Conservation (phyloP, 2,329 filamentous ascomycete species). For the Esteya vermicola region DNA sequence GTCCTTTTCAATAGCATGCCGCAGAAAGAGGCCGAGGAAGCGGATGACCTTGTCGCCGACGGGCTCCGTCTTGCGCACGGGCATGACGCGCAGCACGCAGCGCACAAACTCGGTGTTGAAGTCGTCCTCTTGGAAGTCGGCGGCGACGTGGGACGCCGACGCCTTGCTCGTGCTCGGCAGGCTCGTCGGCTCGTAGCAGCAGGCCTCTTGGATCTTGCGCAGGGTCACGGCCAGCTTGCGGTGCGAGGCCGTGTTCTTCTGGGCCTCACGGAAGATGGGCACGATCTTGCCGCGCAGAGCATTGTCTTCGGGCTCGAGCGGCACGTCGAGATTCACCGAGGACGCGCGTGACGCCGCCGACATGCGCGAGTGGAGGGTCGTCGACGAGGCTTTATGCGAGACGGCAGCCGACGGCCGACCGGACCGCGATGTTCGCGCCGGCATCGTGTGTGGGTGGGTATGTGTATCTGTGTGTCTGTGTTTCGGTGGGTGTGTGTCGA, state of each 20-base stretch:
- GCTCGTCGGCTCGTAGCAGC: constrained; percentile 49
- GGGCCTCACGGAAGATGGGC: constrained; percentile 63
- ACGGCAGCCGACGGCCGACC: constrained; percentile 24
- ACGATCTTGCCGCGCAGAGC: constrained; percentile 61
- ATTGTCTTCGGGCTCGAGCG: constrained; percentile 57
- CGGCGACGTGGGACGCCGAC: constrained; percentile 25
- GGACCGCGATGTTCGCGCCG: constrained; percentile 32
- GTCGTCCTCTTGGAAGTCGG: constrained; percentile 67
- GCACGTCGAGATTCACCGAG: constrained; percentile 33
- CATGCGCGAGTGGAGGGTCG: constrained; percentile 23
- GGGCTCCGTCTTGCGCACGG: constrained; percentile 80
- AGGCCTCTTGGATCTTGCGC: constrained; percentile 81
- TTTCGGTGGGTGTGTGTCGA: neutral
- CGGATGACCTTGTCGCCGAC: constrained; percentile 75
- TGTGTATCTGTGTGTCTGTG: neutral
- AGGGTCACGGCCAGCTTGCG: constrained; percentile 78
- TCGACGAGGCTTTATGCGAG: constrained; percentile 24
- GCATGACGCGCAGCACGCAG: constrained; percentile 68
- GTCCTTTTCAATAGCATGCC: constrained; percentile 56
- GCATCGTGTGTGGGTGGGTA: constrained; percentile 23
- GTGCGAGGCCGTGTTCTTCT: constrained; percentile 80
- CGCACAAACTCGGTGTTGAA: constrained; percentile 80
- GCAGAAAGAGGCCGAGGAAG: constrained; percentile 79
- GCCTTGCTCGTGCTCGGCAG: constrained; percentile 31
- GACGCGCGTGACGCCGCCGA: constrained; percentile 33